Evolutionary conservation across 352 stramenopile genomes (phyloP).

Genomic region (Pythium inflatum): DNA sequence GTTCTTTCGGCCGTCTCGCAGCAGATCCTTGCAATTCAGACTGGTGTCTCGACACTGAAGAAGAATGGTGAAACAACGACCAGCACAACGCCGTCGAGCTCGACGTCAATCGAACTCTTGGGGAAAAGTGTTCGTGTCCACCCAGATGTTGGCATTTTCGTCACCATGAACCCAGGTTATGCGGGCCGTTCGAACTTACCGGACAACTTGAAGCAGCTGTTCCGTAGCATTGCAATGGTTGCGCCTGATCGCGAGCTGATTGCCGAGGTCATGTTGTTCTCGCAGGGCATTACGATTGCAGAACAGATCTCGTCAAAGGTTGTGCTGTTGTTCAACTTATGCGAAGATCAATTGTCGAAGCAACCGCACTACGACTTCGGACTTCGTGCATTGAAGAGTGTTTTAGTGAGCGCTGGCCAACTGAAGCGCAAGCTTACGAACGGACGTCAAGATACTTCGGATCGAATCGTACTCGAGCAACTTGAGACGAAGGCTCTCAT

Average conservation of each 20-base stretch:
- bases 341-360: constrained; percentile 97
- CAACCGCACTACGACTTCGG: constrained; percentile 99
- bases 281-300: constrained; percentile 98
- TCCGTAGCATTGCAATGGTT: constrained; percentile 99
- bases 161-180: constrained; percentile 99
- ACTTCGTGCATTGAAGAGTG: constrained; percentile 98
- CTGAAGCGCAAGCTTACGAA: constrained; percentile 94
- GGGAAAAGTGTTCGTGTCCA: constrained; percentile 95
- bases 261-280: constrained; percentile 99
- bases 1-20: constrained; percentile 99
- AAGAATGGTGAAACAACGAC: constrained; percentile 49
- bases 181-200: constrained; percentile 97
- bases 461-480: constrained; percentile 57
- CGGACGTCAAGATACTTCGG: constrained; percentile 37
- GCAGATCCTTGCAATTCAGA: constrained; percentile 99
- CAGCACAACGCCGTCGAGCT: constrained; percentile 28
- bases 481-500: constrained; percentile 96
- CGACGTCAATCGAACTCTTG: constrained; percentile 93
- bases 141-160: constrained; percentile 99
- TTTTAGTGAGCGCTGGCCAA: constrained; percentile 98
- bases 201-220: constrained; percentile 99
- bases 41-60: constrained; percentile 92
- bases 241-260: constrained; percentile 99
- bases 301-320: constrained; percentile 97
- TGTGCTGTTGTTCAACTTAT: constrained; percentile 98